Evolutionary conservation across 1,139 yeast species (phyloP).

Genomic region (Ogataea hybrid): DNA sequence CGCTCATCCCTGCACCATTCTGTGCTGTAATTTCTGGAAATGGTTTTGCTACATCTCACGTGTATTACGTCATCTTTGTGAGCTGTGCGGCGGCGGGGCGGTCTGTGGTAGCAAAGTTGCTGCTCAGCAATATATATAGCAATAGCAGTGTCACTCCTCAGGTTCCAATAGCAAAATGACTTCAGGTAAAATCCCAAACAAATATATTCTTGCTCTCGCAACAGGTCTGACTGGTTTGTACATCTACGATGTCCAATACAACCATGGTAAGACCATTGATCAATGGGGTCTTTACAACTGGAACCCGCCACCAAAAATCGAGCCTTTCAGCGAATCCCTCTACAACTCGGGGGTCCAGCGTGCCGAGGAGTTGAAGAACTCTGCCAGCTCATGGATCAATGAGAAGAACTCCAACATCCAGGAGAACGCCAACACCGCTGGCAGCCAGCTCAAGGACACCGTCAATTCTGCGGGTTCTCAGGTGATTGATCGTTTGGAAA

Average conservation of each 20-base stretch:
- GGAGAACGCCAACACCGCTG: slow-evolving; percentile 24
- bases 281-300: slow-evolving; percentile 29
- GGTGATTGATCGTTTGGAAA: slow-evolving; percentile 16
- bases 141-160: background rate
- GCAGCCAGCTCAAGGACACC: slow-evolving; percentile 20
- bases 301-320: slow-evolving; percentile 28
- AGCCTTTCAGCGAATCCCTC: slow-evolving; percentile 25
- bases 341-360: slow-evolving; percentile 22
- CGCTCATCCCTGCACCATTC: background rate
- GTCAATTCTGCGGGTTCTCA: slow-evolving; percentile 21
- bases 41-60: background rate
- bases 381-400: slow-evolving; percentile 34
- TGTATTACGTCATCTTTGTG: background rate
- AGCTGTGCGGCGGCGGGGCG: slow-evolving; percentile 7
- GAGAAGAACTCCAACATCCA: slow-evolving; percentile 31
- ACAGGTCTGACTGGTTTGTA: slow-evolving; percentile 41
- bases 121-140: background rate
- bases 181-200: slow-evolving; percentile 18
- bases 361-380: slow-evolving; percentile 27
- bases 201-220: slow-evolving; percentile 32
- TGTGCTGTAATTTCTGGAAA: background rate
- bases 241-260: slow-evolving; percentile 34
- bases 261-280: slow-evolving; percentile 28
- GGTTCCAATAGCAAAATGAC: slow-evolving; percentile 8
- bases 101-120: slow-evolving; percentile 9